Evolutionary conservation across 257 asterid species (phyloP).

Genomic region (Solanum chiquidenum): DNA sequence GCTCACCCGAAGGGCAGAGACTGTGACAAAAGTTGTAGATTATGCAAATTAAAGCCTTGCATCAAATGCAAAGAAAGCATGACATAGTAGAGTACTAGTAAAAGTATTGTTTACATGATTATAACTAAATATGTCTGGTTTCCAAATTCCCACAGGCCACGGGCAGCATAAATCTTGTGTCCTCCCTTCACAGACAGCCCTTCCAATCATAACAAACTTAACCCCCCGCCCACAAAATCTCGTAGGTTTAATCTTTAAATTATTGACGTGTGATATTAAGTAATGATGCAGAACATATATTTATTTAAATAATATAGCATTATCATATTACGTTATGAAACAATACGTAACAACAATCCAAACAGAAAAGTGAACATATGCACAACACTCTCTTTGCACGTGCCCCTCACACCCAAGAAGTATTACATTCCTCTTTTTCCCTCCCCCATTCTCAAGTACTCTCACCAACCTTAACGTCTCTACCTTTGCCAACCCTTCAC

Average conservation of each 20-base stretch:
- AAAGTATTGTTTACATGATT: constrained; percentile 15
- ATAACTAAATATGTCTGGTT: constrained; percentile 28
- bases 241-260: not conserved
- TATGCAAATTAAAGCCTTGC: not conserved
- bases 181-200: constrained; percentile 30
- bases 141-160: constrained; percentile 45
- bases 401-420: constrained; percentile 39
- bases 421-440: not conserved
- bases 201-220: not conserved
- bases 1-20: too few relatives aligned
- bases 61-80: not conserved
- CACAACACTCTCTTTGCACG: constrained; percentile 76
- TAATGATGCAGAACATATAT: rapidly evolving
- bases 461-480: constrained; percentile 14
- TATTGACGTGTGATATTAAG: not conserved
- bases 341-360: too few relatives aligned
- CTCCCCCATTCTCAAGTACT: not conserved
- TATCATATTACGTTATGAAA: too few relatives aligned
- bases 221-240: not conserved
- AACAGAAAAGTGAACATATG: not conserved
- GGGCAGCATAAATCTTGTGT: constrained; percentile 61
- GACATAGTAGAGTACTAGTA: not conserved
- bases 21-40: too few relatives aligned
- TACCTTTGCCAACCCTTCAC: constrained; percentile 53
- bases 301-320: too few relatives aligned